Conservation (phyloP, 257 asterid species). For the Solanum pimpinellifolium region DNA sequence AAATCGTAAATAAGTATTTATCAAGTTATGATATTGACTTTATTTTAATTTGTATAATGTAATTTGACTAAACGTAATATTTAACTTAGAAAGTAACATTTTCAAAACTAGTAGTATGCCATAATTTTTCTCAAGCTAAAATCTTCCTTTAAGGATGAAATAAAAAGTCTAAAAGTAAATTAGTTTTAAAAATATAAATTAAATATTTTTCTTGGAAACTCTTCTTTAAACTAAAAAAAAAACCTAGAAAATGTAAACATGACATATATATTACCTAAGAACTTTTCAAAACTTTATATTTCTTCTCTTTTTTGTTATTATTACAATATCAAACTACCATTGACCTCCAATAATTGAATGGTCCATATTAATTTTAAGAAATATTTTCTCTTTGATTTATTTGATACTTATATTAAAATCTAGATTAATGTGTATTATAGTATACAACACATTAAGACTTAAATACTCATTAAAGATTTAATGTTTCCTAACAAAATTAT, state of each 20-base stretch:
- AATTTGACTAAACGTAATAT: no score
- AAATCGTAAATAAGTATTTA: no score
- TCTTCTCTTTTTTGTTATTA: background rate
- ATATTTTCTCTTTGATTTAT: background rate
- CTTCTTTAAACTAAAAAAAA: background rate
- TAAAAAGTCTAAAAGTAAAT: background rate
- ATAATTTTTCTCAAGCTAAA: no score
- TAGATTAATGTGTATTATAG: background rate
- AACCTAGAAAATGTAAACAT: background rate
- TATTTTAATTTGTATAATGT: no score
- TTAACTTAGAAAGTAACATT: no score
- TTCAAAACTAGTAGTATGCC: background rate
- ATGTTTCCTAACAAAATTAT: accelerated
- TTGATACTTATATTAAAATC: background rate
- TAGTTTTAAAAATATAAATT: background rate
- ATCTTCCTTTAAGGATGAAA: background rate
- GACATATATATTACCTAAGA: background rate
- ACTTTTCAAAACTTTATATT: background rate
- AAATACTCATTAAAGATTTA: background rate
- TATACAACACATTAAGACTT: background rate
- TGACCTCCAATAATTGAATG: background rate
- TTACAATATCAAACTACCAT: background rate
- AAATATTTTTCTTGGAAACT: background rate
- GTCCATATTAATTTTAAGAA: background rate
- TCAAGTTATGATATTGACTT: no score